phyloP scores from a whole-genome alignment of 768 basidiomycete species.

The Panus rudis region DNA sequence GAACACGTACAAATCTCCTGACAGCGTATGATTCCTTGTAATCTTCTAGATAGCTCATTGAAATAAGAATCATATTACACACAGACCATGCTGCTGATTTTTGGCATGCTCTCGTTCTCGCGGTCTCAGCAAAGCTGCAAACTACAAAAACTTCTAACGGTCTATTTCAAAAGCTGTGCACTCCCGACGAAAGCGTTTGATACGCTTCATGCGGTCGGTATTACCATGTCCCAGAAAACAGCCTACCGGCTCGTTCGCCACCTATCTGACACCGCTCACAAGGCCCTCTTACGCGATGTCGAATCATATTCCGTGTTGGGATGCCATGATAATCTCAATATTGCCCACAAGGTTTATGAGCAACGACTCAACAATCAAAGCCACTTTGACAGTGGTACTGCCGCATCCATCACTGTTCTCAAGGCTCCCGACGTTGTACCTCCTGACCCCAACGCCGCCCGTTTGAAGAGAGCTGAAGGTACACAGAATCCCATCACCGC shows the following conservation, averaged over 20 bases:
- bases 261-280: conserved; percentile 6
- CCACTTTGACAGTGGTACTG: conserved; percentile 30
- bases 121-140: conserved; percentile 8
- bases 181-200: conserved; percentile 32
- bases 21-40: conserved; percentile 2
- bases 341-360: conserved; percentile 30
- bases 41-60: neutral
- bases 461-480: too few relatives aligned
- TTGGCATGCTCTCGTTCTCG: neutral
- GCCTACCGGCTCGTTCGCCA: conserved; percentile 6
- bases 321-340: conserved; percentile 32
- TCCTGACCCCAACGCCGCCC: too few relatives aligned
- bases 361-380: conserved; percentile 31
- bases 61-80: neutral
- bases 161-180: conserved; percentile 33
- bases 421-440: conserved; percentile 4
- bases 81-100: conserved; percentile 2
- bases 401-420: conserved; percentile 20
- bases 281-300: conserved; percentile 19
- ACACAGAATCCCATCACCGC: neutral
- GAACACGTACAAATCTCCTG: conserved; percentile 5
- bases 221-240: conserved; percentile 37
- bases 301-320: conserved; percentile 21
- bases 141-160: conserved; percentile 24
- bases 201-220: conserved; percentile 27